These are phyloP conservation scores for Clavispora carvajalis DNA, from an alignment of 805 yeast genomes.

Conservation along the genomic window DNA sequence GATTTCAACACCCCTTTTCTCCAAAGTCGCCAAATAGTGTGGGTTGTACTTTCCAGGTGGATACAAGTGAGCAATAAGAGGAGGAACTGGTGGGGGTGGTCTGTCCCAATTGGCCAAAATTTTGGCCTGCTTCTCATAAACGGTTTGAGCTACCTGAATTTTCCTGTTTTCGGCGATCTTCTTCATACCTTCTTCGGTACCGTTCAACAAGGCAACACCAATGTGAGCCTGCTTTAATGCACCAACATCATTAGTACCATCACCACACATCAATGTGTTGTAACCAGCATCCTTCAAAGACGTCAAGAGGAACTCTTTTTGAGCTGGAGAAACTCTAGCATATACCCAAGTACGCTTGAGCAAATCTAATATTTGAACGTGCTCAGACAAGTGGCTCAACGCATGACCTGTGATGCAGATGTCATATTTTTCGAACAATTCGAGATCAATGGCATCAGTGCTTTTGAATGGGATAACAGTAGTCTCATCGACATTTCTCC, in stretches of 20 bases:
- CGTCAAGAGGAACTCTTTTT: slow-evolving; percentile 85
- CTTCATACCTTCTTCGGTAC: slow-evolving; percentile 91
- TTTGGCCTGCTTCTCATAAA: slow-evolving; percentile 81
- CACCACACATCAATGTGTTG: slow-evolving; percentile 97
- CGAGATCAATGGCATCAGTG: slow-evolving; percentile 48
- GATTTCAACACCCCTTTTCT: slow-evolving; percentile 73
- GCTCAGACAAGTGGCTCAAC: slow-evolving; percentile 57
- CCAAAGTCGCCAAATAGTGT: slow-evolving; percentile 77
- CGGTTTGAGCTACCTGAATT: slow-evolving; percentile 54
- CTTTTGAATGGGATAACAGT: slow-evolving; percentile 63
- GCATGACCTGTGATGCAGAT: slow-evolving; percentile 94
- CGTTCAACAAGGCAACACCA: slow-evolving; percentile 96
- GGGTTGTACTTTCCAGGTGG: slow-evolving; percentile 96
- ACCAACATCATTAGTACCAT: slow-evolving; percentile 99
- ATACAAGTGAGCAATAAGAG: slow-evolving; percentile 84
- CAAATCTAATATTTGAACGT: slow-evolving; percentile 63
- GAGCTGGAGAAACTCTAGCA: slow-evolving; percentile 95
- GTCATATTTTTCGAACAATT: slow-evolving; percentile 63
- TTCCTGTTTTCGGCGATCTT: slow-evolving; percentile 79
- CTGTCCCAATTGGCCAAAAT: slow-evolving; percentile 77
- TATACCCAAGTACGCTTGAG: slow-evolving; percentile 93
- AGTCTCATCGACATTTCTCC: slow-evolving; percentile 83
- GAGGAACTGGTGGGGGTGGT: slow-evolving; percentile 80
- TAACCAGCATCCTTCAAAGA: slow-evolving; percentile 84
- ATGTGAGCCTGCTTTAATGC: slow-evolving; percentile 97